A percentile compares a stretch with the other conserved stretches of the same genome.
Evolutionary conservation across 306 rosid species (phyloP).

Genomic region (Heteromeles arbutifolia): DNA sequence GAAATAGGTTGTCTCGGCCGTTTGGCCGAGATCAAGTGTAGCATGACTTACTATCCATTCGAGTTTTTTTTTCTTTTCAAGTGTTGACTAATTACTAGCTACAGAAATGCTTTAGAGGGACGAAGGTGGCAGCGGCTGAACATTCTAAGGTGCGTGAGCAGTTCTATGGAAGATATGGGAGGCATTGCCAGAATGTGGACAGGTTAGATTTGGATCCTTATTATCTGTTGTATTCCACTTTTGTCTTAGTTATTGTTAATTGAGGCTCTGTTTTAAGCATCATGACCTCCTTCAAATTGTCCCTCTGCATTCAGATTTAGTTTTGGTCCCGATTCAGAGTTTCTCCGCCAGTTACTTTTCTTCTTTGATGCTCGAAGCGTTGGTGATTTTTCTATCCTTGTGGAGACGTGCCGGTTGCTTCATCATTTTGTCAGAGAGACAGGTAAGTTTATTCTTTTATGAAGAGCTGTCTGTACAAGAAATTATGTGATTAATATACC

Average conservation of each 20-base stretch:
- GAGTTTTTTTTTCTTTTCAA: background rate
- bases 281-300: conserved; percentile 11
- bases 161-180: conserved; percentile 54
- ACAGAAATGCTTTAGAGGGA: conserved; percentile 99
- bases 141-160: conserved; percentile 58
- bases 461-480: background rate
- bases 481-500: background rate
- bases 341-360: conserved; percentile 75
- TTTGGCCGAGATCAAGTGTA: background rate
- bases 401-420: conserved; percentile 72
- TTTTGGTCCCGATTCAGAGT: conserved; percentile 81
- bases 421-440: conserved; percentile 48
- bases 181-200: conserved; percentile 54
- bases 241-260: background rate
- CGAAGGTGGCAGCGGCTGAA: conserved; percentile 56
- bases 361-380: conserved; percentile 58
- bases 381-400: conserved; percentile 63
- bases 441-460: conserved; percentile 44
- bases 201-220: conserved; percentile 42
- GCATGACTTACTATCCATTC: background rate
- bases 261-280: conserved; percentile 7
- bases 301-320: conserved; percentile 59
- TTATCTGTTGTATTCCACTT: background rate
- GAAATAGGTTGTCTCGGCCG: background rate
- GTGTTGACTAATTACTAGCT: conserved; percentile 51